These are phyloP conservation scores for Pilasporangium apinafurcum DNA, from an alignment of 352 stramenopile genomes.

Conservation along the genomic window DNA sequence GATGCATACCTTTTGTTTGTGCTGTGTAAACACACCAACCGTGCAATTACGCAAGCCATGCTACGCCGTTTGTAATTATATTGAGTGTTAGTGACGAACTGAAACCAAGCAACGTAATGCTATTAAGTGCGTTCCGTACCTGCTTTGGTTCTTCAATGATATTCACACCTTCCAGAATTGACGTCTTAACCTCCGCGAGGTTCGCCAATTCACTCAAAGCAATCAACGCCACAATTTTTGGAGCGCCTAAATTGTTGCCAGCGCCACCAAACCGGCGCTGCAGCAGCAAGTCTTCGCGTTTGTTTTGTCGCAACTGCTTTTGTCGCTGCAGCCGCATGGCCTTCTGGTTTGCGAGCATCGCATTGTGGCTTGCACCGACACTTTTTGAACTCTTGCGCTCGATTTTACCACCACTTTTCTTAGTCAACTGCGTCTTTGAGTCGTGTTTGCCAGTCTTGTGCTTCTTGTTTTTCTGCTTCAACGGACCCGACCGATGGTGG, in stretches of 20 bases:
- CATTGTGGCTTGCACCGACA: slow-evolving; percentile 33
- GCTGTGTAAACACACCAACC: slow-evolving; percentile 61
- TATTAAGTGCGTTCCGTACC: not conserved
- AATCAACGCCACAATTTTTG: slow-evolving; percentile 85
- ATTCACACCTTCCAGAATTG: slow-evolving; percentile 52
- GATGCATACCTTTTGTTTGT: slow-evolving; percentile 88
- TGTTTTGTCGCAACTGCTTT: slow-evolving; percentile 80
- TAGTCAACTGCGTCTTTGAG: slow-evolving; percentile 71
- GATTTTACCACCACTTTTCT: slow-evolving; percentile 69
- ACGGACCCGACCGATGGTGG: slow-evolving; percentile 81
- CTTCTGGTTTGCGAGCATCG: slow-evolving; percentile 65
- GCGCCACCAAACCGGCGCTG: slow-evolving; percentile 79
- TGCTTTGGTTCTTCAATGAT: slow-evolving; percentile 47
- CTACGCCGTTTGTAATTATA: too few relatives aligned
- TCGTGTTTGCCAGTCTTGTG: slow-evolving; percentile 85
- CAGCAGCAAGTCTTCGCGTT: slow-evolving; percentile 80
- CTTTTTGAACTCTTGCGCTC: slow-evolving; percentile 39
- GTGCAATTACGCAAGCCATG: slow-evolving; percentile 60
- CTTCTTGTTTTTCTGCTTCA: slow-evolving; percentile 92
- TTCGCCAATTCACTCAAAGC: slow-evolving; percentile 64
- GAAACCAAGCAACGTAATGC: not conserved
- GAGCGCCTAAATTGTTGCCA: slow-evolving; percentile 55
- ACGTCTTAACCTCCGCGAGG: slow-evolving; percentile 52
- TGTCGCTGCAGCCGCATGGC: slow-evolving; percentile 68
- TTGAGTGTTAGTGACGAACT: too few relatives aligned